Percentiles rank a stretch among this genome's conserved stretches.
Conservation (phyloP, 768 basidiomycete species). For the Tulasnella sp. region DNA sequence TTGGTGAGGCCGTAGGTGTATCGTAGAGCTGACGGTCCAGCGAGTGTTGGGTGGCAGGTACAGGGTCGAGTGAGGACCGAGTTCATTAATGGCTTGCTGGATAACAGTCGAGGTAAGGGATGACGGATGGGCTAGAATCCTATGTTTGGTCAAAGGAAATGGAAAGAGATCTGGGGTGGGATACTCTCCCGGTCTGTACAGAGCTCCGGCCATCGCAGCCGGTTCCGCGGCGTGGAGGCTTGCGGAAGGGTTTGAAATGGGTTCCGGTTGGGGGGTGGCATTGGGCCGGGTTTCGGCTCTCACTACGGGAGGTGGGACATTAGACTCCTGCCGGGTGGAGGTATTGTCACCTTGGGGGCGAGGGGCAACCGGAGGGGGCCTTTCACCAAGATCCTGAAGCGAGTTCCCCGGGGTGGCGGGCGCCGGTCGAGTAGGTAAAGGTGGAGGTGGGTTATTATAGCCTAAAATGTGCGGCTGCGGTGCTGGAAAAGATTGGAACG, state of each 20-base stretch:
- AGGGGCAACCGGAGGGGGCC: not conserved
- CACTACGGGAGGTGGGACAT: not conserved
- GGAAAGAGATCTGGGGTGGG: conserved; percentile 29
- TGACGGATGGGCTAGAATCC: conserved; percentile 1
- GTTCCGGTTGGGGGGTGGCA: not conserved
- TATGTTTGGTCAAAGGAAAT: conserved; percentile 26
- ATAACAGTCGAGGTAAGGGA: conserved; percentile 30
- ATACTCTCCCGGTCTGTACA: conserved; percentile 29
- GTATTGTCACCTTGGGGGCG: not conserved
- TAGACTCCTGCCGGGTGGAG: not conserved
- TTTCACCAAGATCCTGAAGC: not conserved
- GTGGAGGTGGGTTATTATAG: not conserved
- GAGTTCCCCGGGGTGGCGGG: not conserved
- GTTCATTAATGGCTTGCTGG: conserved; percentile 32
- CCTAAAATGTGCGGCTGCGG: not conserved
- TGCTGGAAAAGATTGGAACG: not conserved
- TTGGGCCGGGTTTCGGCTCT: not conserved
- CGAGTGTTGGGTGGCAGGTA: conserved; percentile 33
- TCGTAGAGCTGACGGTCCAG: conserved; percentile 31
- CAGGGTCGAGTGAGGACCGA: conserved; percentile 33
- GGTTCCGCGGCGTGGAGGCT: too few relatives aligned
- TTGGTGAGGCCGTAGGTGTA: conserved; percentile 32
- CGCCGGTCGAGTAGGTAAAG: not conserved
- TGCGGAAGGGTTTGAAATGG: not conserved
- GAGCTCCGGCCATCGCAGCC: conserved; percentile 5